A percentile compares a stretch with the other conserved stretches of the same genome.
phyloP scores from a whole-genome alignment of 108 stramenopile species.

The Stephanodiscus triporus region DNA sequence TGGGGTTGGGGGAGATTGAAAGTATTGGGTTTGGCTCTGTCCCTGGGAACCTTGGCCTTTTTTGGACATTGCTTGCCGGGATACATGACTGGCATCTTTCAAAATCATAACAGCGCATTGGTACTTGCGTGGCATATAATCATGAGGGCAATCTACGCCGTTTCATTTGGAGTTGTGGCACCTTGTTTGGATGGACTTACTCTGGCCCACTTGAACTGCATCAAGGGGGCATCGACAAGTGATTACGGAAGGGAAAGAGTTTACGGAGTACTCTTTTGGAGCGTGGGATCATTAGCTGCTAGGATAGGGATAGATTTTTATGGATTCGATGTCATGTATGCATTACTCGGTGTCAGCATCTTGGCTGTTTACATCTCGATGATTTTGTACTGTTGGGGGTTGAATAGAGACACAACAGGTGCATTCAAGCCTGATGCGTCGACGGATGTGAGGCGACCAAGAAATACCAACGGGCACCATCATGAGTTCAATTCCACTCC shows the following conservation, averaged over 20 bases:
- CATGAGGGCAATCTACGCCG: slow-evolving; percentile 33
- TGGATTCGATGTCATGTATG: slow-evolving; percentile 52
- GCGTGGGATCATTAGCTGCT: slow-evolving; percentile 42
- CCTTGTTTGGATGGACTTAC: slow-evolving; percentile 34
- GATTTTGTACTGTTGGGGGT: slow-evolving; percentile 28
- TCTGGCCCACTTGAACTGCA: slow-evolving; percentile 15
- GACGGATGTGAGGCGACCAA: not conserved
- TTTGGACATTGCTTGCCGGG: slow-evolving; percentile 30
- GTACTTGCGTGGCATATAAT: slow-evolving; percentile 31
- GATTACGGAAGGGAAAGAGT: slow-evolving; percentile 35
- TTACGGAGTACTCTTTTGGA: slow-evolving; percentile 69
- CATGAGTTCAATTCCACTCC: not conserved
- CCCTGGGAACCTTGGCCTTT: slow-evolving; percentile 31
- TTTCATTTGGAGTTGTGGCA: slow-evolving; percentile 21
- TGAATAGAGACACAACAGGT: slow-evolving; percentile 45
- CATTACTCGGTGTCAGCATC: slow-evolving; percentile 20
- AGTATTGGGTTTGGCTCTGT: slow-evolving; percentile 16
- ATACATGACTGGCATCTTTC: not conserved
- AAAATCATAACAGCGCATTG: not conserved
- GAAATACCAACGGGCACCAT: slow-evolving; percentile 8
- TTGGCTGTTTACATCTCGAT: slow-evolving; percentile 28
- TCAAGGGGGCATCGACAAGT: slow-evolving; percentile 21
- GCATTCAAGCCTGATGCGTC: slow-evolving; percentile 14
- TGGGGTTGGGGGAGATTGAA: slow-evolving; percentile 35
- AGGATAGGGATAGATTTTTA: slow-evolving; percentile 54